Base-by-base conservation (phyloP, 495 filamentous ascomycete genomes). In the Elasticomyces elasticus region DNA sequence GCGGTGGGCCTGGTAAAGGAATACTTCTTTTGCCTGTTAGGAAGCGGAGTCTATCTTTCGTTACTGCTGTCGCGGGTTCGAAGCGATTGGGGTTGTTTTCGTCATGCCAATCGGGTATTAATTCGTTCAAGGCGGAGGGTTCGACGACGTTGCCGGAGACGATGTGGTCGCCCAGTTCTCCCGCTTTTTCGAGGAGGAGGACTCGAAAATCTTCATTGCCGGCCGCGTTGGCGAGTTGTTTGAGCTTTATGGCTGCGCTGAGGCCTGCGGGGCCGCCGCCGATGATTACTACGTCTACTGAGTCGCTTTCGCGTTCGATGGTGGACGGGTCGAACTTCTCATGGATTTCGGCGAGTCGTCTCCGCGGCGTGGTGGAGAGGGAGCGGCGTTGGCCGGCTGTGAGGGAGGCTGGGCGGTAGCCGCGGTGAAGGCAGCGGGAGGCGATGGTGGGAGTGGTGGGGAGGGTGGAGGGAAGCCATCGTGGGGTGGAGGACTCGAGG, bases 171-270 rank as follows among this genome's bases (percentile, higher is more conserved):
- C 92, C 92, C 48, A 99, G 70, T 68, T 97, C 92, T 31, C 89
- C 88, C 13, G 94, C 89, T 72, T 99, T 99, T 63, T 99, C 92
- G 52, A 99, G 76, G 24, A 98, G 67, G 41, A 97, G 72, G 24
- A 99, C 90, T 17, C 94, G 79, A 67, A 97, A 95, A 33, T 94
- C 91, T 45, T 97, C 89, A 65, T 97, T 92, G 33, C 90, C 90
- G n/a, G 86, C 86, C 64, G 87, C 87, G 66, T 89, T 95, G 54
- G 92, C 94, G 17, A 96, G 77, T 69, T 99, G 94, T 70, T 97
- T 97, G 46, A 99, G 68, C 48, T 87, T 82, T 64, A 99, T 99
- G 20, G 91, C 94, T 48, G 92, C 89, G 51, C 85, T 81, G 55
- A 99, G 79, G 55, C 92, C 92, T 48, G 92, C 87, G 43, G 92